A percentile compares a stretch with the other conserved stretches of the same genome.
These are phyloP conservation scores for Diddensiella transvaalensis DNA, from an alignment of 805 yeast genomes.

Conservation along the genomic window DNA sequence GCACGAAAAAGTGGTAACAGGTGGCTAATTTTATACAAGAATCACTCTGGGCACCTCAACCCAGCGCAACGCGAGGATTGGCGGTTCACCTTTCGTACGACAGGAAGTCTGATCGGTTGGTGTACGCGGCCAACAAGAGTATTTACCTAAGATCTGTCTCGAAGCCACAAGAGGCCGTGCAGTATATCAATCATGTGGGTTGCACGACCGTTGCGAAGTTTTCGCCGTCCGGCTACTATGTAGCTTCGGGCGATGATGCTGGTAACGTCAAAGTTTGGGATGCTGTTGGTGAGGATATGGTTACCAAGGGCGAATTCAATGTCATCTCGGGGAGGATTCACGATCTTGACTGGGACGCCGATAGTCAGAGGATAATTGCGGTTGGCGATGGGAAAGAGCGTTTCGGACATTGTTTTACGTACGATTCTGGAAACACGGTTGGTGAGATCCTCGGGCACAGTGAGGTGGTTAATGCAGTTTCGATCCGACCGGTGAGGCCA, in stretches of 20 bases:
- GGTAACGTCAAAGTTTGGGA: conserved; percentile 93
- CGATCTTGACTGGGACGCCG: conserved; percentile 90
- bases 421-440: conserved; percentile 94
- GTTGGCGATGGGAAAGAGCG: conserved; percentile 93
- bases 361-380: conserved; percentile 78
- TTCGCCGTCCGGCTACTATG: conserved; percentile 83
- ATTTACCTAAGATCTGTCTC: conserved; percentile 66
- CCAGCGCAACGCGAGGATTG: conserved; percentile 68
- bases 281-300: conserved; percentile 47
- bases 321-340: conserved; percentile 77
- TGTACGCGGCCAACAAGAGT: conserved; percentile 79
- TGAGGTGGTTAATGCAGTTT: conserved; percentile 75
- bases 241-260: conserved; percentile 89
- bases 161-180: conserved; percentile 50
- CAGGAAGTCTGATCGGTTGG: conserved; percentile 60
- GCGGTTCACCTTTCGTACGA: conserved; percentile 76
- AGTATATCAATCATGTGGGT: conserved; percentile 67
- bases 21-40: no score
- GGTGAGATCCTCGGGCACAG: conserved; percentile 96
- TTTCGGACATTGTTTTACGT: conserved; percentile 87
- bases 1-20: no score
- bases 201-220: conserved; percentile 81
- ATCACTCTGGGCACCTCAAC: conserved; percentile 67
- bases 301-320: conserved; percentile 74
- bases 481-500: conserved; percentile 82